Percentiles rank a stretch among this genome's conserved stretches.
phyloP scores from a whole-genome alignment of 768 basidiomycete genomes.

The Rhodosporidiobolus odoratus region DNA sequence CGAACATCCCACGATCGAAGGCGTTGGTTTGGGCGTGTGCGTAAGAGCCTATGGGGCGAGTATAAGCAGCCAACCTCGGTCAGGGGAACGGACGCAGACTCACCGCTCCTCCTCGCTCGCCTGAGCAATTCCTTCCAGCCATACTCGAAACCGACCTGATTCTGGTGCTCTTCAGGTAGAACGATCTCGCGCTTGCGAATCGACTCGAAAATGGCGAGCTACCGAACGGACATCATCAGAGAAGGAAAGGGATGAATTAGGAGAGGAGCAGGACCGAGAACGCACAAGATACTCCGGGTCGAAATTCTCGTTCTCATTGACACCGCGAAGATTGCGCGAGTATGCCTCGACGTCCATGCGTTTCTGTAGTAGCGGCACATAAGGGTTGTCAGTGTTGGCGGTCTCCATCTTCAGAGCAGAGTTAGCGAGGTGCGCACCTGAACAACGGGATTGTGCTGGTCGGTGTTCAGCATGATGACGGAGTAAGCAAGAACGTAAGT shows the following conservation, averaged over 20 bases:
- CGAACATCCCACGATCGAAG: slow-evolving; percentile 93
- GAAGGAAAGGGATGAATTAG: slow-evolving; percentile 8
- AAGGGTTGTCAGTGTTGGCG: background rate
- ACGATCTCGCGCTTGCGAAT: slow-evolving; percentile 91
- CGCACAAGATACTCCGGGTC: slow-evolving; percentile 75
- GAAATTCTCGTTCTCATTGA: slow-evolving; percentile 80
- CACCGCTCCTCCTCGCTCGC: slow-evolving; percentile 57
- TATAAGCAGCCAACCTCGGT: background rate
- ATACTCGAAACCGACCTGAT: slow-evolving; percentile 94
- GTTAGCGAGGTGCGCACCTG: slow-evolving; percentile 1
- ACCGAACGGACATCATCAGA: slow-evolving; percentile 9
- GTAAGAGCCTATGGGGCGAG: slow-evolving; percentile 53
- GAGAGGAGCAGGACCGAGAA: background rate
- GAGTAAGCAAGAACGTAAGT: slow-evolving; percentile 91
- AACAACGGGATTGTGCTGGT: slow-evolving; percentile 82
- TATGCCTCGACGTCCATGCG: slow-evolving; percentile 96
- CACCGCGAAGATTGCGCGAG: slow-evolving; percentile 80
- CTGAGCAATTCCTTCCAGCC: slow-evolving; percentile 94
- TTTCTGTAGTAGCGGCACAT: slow-evolving; percentile 56
- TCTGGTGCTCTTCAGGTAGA: slow-evolving; percentile 95
- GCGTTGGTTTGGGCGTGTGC: slow-evolving; percentile 70
- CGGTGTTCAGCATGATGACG: slow-evolving; percentile 97
- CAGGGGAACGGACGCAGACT: background rate
- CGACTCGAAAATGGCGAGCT: slow-evolving; percentile 88
- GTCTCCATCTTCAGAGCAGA: background rate